These are phyloP conservation scores for Mucor circinelloides DNA, from an alignment of 371 early-diverging fungal genomes.

Conservation along the genomic window DNA sequence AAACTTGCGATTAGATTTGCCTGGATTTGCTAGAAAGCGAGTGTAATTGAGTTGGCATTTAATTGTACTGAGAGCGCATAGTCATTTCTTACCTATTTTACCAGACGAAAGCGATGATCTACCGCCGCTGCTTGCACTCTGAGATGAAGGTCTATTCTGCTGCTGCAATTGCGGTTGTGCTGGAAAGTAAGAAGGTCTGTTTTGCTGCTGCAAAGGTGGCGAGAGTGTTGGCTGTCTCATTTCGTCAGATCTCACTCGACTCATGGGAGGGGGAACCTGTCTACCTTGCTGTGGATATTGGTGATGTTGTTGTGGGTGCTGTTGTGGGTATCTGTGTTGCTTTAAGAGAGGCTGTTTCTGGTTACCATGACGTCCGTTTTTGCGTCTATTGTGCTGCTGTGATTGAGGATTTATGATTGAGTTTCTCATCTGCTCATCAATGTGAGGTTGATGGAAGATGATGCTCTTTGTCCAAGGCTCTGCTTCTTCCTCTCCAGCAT, in stretches of 20 bases:
- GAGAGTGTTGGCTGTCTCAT: conserved; percentile 2
- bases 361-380: conserved; percentile 2
- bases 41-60: background rate
- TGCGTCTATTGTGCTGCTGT: conserved; percentile 10
- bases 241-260: conserved; percentile 20
- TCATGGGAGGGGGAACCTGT: conserved; percentile 14
- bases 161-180: background rate
- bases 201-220: conserved; percentile 10
- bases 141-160: conserved; percentile 7
- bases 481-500: conserved; percentile 27
- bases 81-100: conserved; percentile 14
- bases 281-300: conserved; percentile 8
- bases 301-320: conserved; percentile 2
- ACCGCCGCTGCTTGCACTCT: conserved; percentile 13
- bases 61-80: background rate
- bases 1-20: conserved; percentile 16
- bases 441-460: conserved; percentile 54
- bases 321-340: conserved; percentile 16
- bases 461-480: conserved; percentile 50
- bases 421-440: conserved; percentile 36
- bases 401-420: conserved; percentile 28
- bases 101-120: conserved; percentile 16
- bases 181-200: background rate
- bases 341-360: conserved; percentile 9
- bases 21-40: background rate